Conservation (phyloP, 495 filamentous ascomycete species). For the Penicillium alfredii region DNA sequence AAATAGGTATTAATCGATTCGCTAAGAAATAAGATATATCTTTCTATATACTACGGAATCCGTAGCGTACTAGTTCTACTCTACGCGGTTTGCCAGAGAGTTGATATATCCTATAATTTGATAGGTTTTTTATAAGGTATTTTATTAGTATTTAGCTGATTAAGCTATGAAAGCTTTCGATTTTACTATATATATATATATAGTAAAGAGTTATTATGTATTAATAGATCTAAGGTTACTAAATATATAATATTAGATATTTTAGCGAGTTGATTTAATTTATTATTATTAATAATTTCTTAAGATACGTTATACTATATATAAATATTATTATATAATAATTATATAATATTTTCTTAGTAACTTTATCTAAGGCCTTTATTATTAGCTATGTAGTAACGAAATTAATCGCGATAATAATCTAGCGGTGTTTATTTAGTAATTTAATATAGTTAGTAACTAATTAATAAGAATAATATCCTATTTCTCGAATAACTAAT, state of each 20-base stretch:
- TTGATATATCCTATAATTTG: neutral
- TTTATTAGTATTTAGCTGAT: slow-evolving; percentile 1
- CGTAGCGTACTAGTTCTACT: no score
- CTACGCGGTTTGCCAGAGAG: no score
- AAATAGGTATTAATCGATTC: no score
- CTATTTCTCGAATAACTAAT: neutral
- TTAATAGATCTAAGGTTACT: neutral
- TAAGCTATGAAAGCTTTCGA: slow-evolving; percentile 3
- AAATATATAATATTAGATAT: neutral
- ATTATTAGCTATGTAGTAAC: neutral
- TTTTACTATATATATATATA: neutral
- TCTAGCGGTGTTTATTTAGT: neutral
- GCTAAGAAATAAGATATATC: no score
- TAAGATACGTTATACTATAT: neutral
- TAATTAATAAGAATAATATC: neutral
- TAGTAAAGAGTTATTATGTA: neutral
- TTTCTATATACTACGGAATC: no score
- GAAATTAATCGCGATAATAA: slow-evolving; percentile 1
- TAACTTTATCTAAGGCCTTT: neutral
- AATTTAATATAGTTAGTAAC: neutral
- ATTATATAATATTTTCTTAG: neutral
- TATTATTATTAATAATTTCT: slow-evolving; percentile 1
- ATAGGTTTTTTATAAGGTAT: slow-evolving; percentile 3
- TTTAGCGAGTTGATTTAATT: neutral
- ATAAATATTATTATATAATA: neutral